Evolutionary conservation across 768 basidiomycete species (phyloP), one percentile per base, ranked within the genome.

Genomic region (Boletus vinaceobasis): DNA sequence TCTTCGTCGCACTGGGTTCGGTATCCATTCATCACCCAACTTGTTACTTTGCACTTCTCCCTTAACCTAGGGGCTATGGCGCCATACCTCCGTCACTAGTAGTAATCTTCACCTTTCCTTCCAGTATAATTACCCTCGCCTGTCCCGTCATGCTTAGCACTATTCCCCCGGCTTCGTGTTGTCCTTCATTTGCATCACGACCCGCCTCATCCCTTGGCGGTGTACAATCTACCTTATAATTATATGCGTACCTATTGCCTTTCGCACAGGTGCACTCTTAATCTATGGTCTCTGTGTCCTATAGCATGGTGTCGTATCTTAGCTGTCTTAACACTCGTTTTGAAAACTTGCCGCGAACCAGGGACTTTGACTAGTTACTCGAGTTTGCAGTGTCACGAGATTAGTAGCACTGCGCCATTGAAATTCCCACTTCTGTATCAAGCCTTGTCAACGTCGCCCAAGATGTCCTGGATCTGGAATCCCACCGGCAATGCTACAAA

Each of bases 401-500:
- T 23, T 23, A 23, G 2, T 23, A 23, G 23, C 23, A 23, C 2
- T 23, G 23, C 23, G 23, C 23, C 23, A 4, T 23, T 23, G 23
- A 23, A 23, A 23, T 27, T 48, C n/a, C 32, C 14, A 8, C 36
- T 19, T 15, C 23, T 13, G 21, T 15, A 6, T n/a, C 5, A 13
- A 36, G 27, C 26, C 35, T 46, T 21, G 11, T 43, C 48, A 33
- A 38, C 60, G 23, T 44, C 19, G 3, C 29, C 35, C 38, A 59
- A 52, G 54, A 88, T 88, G 87, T 87, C 86, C 38, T 87, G 85
- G 87, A 63, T 87, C n/a, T 68, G 73, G 63, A 80, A 81, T 66
- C 72, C 73, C 35, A 69, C 66, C 64, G 61, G 77, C 14, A 67
- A 73, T 50, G 62, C 66, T 26, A 67, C 74, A 38, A 66, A 74